Evolutionary conservation across 495 filamentous ascomycete species (phyloP), one percentile per base, ranked within the genome.

Genomic region (Penicillium argentinense): DNA sequence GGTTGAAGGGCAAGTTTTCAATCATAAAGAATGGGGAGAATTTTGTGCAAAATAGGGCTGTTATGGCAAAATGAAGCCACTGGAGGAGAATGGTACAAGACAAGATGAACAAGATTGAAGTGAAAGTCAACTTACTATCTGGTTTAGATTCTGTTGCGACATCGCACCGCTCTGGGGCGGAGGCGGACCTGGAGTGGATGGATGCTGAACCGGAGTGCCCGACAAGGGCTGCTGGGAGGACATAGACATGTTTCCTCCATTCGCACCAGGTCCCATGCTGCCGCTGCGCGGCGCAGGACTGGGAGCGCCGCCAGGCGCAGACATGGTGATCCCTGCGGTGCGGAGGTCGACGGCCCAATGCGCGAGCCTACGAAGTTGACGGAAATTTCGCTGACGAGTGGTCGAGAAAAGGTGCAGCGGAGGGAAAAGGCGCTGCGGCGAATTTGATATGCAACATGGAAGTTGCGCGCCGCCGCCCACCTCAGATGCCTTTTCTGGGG

Each of bases 101-200:
- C 17, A n/a, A 18, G 17, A 22, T 22, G 9, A 19, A 39, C 22
- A 28, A 27, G 30, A 13, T 9, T 18, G 17, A 49, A 21, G 17
- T 21, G 28, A 36, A 21, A 39, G 12, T 51, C 22, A n/a, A 76
- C 88, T 76, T 78, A 96, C 92, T 62, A 98, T 98, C 54, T 95
- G 89, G 51, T 98, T 98, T 6, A 98, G 65, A 59, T 96, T 95
- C 53, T 95, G 91, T 30, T 88, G 86, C 3, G 87, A 87, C 77
- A 73, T 81, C 54, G 55, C 77, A 49, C 66, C 78, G 51, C 56
- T 66, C 34, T 51, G 75, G 34, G 68, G 70, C 29, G 57, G 68
- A n/a, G 51, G 66, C 11, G 67, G 66, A 6, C 70, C 71, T 24
- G 66, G 59, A n/a, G 68, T 61, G 21, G 68, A 63, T 22, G 67